These are phyloP conservation scores for Phytophthora podocarpi DNA, from an alignment of 352 stramenopile species.

Conservation along the genomic window DNA sequence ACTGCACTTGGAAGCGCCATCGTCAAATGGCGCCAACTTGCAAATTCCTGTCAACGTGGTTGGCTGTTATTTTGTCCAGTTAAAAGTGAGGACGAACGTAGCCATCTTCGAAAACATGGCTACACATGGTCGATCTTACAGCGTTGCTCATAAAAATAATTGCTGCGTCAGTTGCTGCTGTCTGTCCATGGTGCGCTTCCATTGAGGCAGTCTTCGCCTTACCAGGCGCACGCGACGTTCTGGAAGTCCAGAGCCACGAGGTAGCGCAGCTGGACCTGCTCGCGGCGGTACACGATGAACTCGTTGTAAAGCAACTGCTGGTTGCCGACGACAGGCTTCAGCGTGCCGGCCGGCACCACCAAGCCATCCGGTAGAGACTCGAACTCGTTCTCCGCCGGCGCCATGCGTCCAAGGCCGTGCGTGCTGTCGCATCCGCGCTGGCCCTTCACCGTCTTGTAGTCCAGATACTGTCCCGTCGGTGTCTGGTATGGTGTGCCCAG, in stretches of 20 bases:
- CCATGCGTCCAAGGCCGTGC: constrained; percentile 37
- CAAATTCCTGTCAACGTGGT: constrained; percentile 12
- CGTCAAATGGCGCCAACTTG: constrained; percentile 16
- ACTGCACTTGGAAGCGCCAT: constrained; percentile 7
- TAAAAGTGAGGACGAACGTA: constrained; percentile 14
- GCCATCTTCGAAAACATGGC: constrained; percentile 12
- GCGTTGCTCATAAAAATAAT: constrained; percentile 10
- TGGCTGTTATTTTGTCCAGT: constrained; percentile 30
- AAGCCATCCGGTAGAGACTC: constrained; percentile 41
- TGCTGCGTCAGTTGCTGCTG: neutral
- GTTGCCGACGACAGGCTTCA: constrained; percentile 15
- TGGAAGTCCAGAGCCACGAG: constrained; percentile 35
- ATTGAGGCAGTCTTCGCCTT: too few relatives aligned
- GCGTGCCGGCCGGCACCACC: constrained; percentile 37
- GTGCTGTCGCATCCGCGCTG: constrained; percentile 37
- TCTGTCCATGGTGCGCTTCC: too few relatives aligned
- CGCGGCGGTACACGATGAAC: constrained; percentile 51
- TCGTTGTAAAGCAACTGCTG: constrained; percentile 52
- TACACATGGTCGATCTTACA: too few relatives aligned
- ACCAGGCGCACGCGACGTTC: constrained; percentile 22
- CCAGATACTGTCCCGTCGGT: constrained; percentile 23
- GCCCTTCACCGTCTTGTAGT: constrained; percentile 31
- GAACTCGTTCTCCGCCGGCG: constrained; percentile 27
- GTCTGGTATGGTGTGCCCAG: constrained; percentile 35
- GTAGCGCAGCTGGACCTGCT: constrained; percentile 52